A percentile compares a stretch with the other conserved stretches of the same genome.
phyloP scores from a whole-genome alignment of 2,329 filamentous ascomycete species.

The Fusarium circinatum region DNA sequence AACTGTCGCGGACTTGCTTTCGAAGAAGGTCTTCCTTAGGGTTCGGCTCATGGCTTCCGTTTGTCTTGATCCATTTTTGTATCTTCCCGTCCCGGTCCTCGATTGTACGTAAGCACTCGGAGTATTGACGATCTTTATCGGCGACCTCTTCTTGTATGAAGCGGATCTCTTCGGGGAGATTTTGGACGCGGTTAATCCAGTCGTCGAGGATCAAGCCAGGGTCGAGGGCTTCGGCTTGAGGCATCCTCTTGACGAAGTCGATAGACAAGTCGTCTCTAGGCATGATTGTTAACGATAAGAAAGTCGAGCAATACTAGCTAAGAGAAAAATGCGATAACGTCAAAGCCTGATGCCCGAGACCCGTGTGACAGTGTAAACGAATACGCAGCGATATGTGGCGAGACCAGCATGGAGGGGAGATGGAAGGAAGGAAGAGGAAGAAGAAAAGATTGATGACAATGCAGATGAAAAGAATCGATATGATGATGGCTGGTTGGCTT shows the following conservation, averaged over 20 bases:
- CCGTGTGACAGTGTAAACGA: conserved; percentile 30
- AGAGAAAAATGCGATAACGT: conserved; percentile 36
- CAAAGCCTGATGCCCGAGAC: conserved; percentile 26
- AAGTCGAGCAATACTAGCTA: conserved; percentile 38
- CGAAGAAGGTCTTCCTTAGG: conserved; percentile 78
- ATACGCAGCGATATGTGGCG: conserved; percentile 19
- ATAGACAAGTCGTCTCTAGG: conserved; percentile 79
- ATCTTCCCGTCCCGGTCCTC: conserved; percentile 78
- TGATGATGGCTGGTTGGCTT: conserved; percentile 36
- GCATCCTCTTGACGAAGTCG: conserved; percentile 75
- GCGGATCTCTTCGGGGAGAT: conserved; percentile 83
- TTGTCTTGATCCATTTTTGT: conserved; percentile 82
- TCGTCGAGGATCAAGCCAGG: conserved; percentile 79
- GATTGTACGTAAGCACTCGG: conserved; percentile 75
- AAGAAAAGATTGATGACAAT: conserved; percentile 20
- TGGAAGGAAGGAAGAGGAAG: conserved; percentile 14
- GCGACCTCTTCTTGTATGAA: conserved; percentile 86
- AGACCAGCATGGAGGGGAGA: conserved; percentile 21
- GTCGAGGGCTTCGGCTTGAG: conserved; percentile 69
- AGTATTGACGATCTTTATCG: conserved; percentile 79
- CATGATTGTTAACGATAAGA: conserved; percentile 69
- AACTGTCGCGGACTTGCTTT: conserved; percentile 74
- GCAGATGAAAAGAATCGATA: conserved; percentile 27
- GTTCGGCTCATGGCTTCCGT: conserved; percentile 78
- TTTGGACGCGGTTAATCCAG: conserved; percentile 79